These are phyloP conservation scores for Candida albicans DNA, from an alignment of 1,139 yeast genomes.

Conservation along the genomic window DNA sequence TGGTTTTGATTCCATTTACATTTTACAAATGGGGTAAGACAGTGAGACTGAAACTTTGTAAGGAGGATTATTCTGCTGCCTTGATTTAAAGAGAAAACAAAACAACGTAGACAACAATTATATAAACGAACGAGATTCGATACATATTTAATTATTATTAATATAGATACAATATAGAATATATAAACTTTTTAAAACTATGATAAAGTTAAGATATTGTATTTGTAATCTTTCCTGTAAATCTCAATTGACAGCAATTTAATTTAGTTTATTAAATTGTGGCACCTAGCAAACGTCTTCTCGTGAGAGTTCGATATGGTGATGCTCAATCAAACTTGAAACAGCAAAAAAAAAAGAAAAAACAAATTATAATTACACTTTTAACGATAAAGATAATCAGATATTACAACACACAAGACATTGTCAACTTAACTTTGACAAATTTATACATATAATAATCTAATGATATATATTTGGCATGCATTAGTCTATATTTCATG, in stretches of 20 bases:
- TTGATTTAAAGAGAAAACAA: neutral
- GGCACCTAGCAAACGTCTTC: no score
- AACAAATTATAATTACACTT: neutral
- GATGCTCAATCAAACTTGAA: neutral
- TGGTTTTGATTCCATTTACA: constrained; percentile 79
- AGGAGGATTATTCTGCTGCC: constrained; percentile 52
- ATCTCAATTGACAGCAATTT: no score
- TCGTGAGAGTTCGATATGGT: no score
- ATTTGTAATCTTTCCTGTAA: no score
- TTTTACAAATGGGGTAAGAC: constrained; percentile 70
- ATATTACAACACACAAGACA: neutral
- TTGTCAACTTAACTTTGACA: neutral
- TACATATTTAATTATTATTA: no score
- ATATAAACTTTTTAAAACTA: no score
- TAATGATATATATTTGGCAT: neutral
- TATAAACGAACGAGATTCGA: neutral
- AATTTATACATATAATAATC: neutral
- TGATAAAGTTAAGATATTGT: no score
- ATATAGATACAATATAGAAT: no score
- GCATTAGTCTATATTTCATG: neutral
- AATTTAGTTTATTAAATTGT: no score
- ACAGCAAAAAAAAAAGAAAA: neutral
- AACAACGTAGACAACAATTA: neutral
- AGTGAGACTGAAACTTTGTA: constrained; percentile 65
- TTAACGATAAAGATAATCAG: neutral